These are phyloP conservation scores for Periconia sp. DNA, from an alignment of 2,329 filamentous ascomycete genomes.

Conservation along the genomic window DNA sequence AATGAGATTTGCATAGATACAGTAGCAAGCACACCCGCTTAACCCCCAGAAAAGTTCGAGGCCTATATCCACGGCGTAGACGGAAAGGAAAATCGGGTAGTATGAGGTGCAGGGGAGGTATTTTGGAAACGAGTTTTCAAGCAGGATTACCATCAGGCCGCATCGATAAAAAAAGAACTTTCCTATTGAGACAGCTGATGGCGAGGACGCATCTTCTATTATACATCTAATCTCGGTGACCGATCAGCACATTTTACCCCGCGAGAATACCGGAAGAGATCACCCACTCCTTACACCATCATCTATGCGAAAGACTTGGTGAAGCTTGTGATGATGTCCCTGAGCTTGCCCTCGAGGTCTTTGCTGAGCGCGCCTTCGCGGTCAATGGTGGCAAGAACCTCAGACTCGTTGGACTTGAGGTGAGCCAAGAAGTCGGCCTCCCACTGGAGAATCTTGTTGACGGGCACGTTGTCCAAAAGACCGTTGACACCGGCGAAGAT, in stretches of 20 bases:
- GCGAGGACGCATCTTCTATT: slow-evolving; percentile 37
- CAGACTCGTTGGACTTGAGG: slow-evolving; percentile 86
- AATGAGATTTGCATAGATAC: slow-evolving; percentile 30
- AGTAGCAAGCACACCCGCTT: slow-evolving; percentile 12
- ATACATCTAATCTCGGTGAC: slow-evolving; percentile 35
- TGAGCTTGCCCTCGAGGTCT: slow-evolving; percentile 82
- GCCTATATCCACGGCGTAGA: slow-evolving; percentile 28
- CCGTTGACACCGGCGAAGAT: slow-evolving; percentile 99
- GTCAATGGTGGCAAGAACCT: slow-evolving; percentile 82
- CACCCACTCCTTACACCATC: slow-evolving; percentile 38
- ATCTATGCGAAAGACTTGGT: slow-evolving; percentile 82
- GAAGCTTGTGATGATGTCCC: slow-evolving; percentile 75
- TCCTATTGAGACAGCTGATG: slow-evolving; percentile 37
- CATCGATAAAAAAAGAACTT: slow-evolving; percentile 18
- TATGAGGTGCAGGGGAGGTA: slow-evolving; percentile 12
- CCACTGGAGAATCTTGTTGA: slow-evolving; percentile 89
- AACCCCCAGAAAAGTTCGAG: slow-evolving; percentile 16
- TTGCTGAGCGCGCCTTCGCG: slow-evolving; percentile 97
- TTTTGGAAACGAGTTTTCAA: slow-evolving; percentile 11
- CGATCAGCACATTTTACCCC: slow-evolving; percentile 44
- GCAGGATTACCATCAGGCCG: slow-evolving; percentile 17
- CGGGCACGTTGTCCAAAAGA: slow-evolving; percentile 84
- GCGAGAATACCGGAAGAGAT: slow-evolving; percentile 37
- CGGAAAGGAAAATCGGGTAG: slow-evolving; percentile 26
- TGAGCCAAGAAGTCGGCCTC: slow-evolving; percentile 92